phyloP scores from a whole-genome alignment of 306 rosid genomes.

The Datisca glomerata region DNA sequence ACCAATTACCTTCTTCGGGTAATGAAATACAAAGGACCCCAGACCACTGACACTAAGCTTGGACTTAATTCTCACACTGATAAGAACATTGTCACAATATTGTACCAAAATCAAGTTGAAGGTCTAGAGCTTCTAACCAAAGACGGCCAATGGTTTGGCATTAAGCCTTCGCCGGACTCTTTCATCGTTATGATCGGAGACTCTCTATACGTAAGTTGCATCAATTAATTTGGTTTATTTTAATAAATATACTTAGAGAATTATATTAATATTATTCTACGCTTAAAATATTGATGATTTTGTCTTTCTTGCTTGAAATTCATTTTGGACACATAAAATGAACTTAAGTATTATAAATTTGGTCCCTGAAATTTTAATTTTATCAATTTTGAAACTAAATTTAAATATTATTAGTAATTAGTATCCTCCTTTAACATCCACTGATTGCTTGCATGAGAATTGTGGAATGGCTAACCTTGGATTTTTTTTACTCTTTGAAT shows the following conservation, averaged over 20 bases:
- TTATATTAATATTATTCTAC: too few relatives aligned
- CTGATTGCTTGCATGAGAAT: too few relatives aligned
- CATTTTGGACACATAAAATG: too few relatives aligned
- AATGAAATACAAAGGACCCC: constrained; percentile 55
- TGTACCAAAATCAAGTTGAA: constrained; percentile 50
- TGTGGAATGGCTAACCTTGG: too few relatives aligned
- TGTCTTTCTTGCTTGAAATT: background rate
- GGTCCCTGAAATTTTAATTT: too few relatives aligned
- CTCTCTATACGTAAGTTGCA: constrained; percentile 32
- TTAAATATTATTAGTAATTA: too few relatives aligned
- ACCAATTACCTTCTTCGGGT: constrained; percentile 51
- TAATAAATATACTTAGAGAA: background rate
- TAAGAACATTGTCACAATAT: constrained; percentile 47
- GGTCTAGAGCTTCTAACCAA: constrained; percentile 59
- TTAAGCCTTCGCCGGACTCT: constrained; percentile 37
- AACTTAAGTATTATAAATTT: too few relatives aligned
- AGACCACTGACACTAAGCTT: constrained; percentile 32
- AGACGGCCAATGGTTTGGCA: constrained; percentile 57
- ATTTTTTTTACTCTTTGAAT: too few relatives aligned
- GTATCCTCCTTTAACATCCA: too few relatives aligned
- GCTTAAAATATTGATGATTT: too few relatives aligned
- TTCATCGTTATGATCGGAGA: constrained; percentile 59
- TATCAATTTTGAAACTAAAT: too few relatives aligned
- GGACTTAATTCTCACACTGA: constrained; percentile 55
- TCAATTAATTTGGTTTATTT: background rate